These are phyloP conservation scores for Hyaloscypha variabilis DNA, from an alignment of 495 filamentous ascomycete species.

Conservation along the genomic window DNA sequence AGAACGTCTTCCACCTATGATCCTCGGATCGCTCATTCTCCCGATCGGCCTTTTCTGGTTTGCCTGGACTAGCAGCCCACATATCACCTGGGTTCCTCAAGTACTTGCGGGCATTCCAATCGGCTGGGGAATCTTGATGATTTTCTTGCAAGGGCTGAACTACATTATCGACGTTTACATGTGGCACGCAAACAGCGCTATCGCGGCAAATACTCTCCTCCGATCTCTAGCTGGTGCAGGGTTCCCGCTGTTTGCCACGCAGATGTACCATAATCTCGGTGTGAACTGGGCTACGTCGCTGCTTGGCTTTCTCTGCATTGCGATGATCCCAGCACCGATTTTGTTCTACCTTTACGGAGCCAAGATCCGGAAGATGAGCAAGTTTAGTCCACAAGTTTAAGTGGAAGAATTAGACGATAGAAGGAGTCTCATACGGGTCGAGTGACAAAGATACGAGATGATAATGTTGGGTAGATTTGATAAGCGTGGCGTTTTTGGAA, in stretches of 20 bases:
- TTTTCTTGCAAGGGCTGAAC: slow-evolving; percentile 31
- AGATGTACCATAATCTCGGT: slow-evolving; percentile 66
- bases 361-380: slow-evolving; percentile 51
- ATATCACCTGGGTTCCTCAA: slow-evolving; percentile 69
- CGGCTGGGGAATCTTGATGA: slow-evolving; percentile 68
- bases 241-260: slow-evolving; percentile 67
- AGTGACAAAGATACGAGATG: background rate
- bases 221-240: slow-evolving; percentile 64
- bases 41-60: slow-evolving; percentile 64
- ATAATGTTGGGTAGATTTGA: too few species aligned
- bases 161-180: slow-evolving; percentile 72
- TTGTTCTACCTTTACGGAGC: slow-evolving; percentile 72
- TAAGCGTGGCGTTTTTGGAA: background rate
- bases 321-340: slow-evolving; percentile 70
- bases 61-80: slow-evolving; percentile 73
- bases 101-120: slow-evolving; percentile 72
- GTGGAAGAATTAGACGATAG: background rate
- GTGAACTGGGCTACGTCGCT: slow-evolving; percentile 67
- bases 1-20: slow-evolving; percentile 83
- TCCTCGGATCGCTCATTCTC: slow-evolving; percentile 72
- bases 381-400: slow-evolving; percentile 26
- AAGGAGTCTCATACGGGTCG: too few species aligned
- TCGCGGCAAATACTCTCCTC: slow-evolving; percentile 73
- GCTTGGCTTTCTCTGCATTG: slow-evolving; percentile 63
- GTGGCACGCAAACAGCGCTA: slow-evolving; percentile 62